A percentile compares a stretch with the other conserved stretches of the same genome.
Evolutionary conservation across 345 rosid species (phyloP).

Genomic region (Mallotus nudiflorus): DNA sequence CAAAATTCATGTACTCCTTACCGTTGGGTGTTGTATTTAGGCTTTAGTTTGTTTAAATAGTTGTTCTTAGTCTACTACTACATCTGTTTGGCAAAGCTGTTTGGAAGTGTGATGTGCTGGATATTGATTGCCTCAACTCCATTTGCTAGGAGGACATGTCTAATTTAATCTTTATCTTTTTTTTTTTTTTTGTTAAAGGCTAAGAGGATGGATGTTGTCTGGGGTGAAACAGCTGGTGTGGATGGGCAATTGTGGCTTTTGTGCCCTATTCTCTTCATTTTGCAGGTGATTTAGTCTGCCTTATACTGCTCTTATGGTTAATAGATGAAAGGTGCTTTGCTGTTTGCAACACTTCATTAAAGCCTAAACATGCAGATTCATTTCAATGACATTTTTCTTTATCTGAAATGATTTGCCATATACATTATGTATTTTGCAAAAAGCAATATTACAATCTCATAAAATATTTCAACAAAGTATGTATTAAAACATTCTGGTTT

Average conservation of each 20-base stretch:
- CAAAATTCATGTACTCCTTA: background rate
- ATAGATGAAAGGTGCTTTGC: background rate
- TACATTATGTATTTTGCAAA: too few species aligned
- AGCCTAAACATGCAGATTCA: background rate
- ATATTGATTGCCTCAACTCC: slow-evolving; percentile 6
- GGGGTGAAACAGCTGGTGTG: slow-evolving; percentile 99
- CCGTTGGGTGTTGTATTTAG: slow-evolving; percentile 11
- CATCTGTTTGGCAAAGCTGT: too few species aligned
- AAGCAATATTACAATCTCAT: too few species aligned
- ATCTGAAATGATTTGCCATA: background rate
- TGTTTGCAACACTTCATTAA: background rate
- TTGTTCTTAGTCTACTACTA: background rate
- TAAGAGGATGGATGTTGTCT: slow-evolving; percentile 99
- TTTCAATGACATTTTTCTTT: background rate
- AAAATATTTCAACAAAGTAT: too few species aligned
- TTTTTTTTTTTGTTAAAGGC: slow-evolving; percentile 50
- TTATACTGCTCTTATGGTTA: background rate
- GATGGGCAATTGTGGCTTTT: slow-evolving; percentile 92
- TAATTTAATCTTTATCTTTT: background rate
- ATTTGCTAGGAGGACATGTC: background rate
- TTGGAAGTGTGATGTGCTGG: slow-evolving; percentile 6
- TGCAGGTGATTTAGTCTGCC: slow-evolving; percentile 63
- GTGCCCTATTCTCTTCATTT: slow-evolving; percentile 84
- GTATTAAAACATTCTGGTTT: background rate
- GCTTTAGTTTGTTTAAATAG: background rate